Conservation (phyloP, 208 protist species). For the Leishmania martiniquensis region DNA sequence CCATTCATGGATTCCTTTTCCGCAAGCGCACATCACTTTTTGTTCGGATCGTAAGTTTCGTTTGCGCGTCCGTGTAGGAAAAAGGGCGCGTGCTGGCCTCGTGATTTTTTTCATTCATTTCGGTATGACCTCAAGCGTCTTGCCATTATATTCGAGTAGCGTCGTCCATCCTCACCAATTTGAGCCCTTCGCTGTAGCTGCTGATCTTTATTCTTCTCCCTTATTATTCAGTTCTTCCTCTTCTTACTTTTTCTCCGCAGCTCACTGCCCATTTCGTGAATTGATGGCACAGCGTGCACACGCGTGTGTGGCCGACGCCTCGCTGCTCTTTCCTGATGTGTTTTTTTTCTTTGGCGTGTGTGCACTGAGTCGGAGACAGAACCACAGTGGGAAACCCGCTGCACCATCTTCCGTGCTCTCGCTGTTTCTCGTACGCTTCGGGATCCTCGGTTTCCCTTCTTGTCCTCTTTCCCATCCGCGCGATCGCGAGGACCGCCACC, state of each 20-base stretch:
- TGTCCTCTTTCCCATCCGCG: slow-evolving; percentile 2
- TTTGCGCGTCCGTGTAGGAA: not conserved
- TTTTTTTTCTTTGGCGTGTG: not conserved
- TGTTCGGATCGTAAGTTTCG: too few species aligned
- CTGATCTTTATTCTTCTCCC: too few species aligned
- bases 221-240: too few species aligned
- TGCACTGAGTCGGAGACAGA: not conserved
- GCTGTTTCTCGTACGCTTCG: not conserved
- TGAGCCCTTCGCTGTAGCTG: not conserved
- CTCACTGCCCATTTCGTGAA: not conserved
- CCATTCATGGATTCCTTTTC: too few species aligned
- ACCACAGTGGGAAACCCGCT: not conserved
- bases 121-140: not conserved
- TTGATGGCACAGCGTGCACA: not conserved
- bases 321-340: not conserved
- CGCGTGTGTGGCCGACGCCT: not conserved
- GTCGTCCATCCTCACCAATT: not conserved
- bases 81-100: not conserved
- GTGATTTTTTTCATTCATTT: not conserved
- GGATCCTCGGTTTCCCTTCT: not conserved
- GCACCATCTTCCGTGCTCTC: not conserved
- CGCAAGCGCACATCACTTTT: too few species aligned
- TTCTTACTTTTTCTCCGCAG: not conserved
- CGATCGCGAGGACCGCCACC: not conserved
- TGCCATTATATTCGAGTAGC: not conserved